These are phyloP conservation scores for Adansonia madagascariensis DNA, from an alignment of 441 rosid species.

Conservation along the genomic window DNA sequence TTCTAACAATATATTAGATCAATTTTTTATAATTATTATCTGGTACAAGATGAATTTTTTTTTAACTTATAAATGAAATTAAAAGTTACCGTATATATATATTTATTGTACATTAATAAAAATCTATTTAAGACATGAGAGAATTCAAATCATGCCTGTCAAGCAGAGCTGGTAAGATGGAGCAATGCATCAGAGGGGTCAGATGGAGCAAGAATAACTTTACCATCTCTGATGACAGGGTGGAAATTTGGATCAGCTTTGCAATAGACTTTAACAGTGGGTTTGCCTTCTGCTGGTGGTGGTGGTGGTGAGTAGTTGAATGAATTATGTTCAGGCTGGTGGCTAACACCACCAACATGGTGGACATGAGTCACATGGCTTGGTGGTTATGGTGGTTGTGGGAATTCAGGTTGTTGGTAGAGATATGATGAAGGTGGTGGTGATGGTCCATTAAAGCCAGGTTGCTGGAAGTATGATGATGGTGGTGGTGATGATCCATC, in stretches of 20 bases:
- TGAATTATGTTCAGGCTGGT: constrained; percentile 21
- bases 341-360: constrained; percentile 29
- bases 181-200: constrained; percentile 62
- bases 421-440: constrained; percentile 13
- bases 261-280: constrained; percentile 57
- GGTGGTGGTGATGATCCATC: constrained; percentile 29
- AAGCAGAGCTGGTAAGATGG: no score
- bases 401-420: constrained; percentile 14
- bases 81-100: no score
- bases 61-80: no score
- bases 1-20: no score
- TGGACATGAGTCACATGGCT: constrained; percentile 48
- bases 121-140: no score
- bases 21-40: no score
- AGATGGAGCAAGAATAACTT: constrained; percentile 59
- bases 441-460: constrained; percentile 13
- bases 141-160: no score
- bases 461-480: constrained; percentile 28
- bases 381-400: constrained; percentile 35
- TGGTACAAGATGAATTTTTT: no score
- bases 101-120: no score
- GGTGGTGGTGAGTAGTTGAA: constrained; percentile 38
- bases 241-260: constrained; percentile 62
- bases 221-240: constrained; percentile 63
- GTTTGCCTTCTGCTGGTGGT: constrained; percentile 38